phyloP scores from a whole-genome alignment of 129 eudicot genomes.

The Saussurea involucrata region DNA sequence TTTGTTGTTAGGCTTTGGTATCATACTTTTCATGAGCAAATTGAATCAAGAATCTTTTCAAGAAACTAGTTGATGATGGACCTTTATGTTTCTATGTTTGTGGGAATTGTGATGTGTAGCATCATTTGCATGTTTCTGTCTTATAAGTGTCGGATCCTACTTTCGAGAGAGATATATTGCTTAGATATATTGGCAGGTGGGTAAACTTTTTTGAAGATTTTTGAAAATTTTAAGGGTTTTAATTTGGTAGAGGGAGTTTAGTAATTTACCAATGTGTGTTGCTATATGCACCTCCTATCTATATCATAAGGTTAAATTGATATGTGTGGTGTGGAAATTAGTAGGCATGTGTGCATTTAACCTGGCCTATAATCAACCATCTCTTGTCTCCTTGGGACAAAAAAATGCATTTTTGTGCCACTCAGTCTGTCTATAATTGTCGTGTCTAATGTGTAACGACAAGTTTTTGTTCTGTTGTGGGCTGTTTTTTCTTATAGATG shows the following conservation, averaged over 20 bases:
- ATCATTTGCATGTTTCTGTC: not conserved
- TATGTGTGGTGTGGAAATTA: too few relatives aligned
- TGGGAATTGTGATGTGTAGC: not conserved
- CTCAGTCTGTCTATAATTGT: not conserved
- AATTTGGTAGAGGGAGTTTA: not conserved
- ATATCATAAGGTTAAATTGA: too few relatives aligned
- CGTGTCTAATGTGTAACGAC: not conserved
- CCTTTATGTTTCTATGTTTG: not conserved
- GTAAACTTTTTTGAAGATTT: too few relatives aligned
- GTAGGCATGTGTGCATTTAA: too few relatives aligned
- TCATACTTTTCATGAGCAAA: slow-evolving; percentile 30
- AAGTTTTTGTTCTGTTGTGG: not conserved
- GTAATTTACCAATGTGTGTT: too few relatives aligned
- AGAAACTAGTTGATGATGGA: not conserved
- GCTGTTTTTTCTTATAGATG: not conserved
- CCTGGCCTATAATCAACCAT: not conserved
- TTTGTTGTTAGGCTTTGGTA: slow-evolving; percentile 17
- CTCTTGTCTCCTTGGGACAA: not conserved
- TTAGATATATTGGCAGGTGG: not conserved
- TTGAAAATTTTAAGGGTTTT: not conserved
- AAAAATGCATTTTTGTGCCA: not conserved
- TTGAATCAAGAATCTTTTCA: slow-evolving; percentile 17
- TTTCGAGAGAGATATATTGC: not conserved
- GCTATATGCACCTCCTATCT: too few relatives aligned
- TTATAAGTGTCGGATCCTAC: not conserved